Percentiles rank a stretch among this genome's conserved stretches.
Evolutionary conservation across 176 grass and related monocot genomes (phyloP).

Genomic region (Triticum timopheevii): DNA sequence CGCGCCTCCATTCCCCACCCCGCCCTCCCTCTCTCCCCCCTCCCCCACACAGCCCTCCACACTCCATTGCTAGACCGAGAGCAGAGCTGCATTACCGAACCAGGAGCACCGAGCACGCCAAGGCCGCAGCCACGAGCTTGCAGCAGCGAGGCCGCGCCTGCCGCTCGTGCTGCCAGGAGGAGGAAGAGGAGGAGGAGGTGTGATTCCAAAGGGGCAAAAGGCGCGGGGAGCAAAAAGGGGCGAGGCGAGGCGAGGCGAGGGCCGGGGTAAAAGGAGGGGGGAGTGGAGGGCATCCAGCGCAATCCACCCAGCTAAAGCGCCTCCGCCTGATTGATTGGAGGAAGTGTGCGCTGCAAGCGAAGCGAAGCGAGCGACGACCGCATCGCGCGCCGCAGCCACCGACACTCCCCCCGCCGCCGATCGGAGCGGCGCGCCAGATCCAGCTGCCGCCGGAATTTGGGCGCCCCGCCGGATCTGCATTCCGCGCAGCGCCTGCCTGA

Average conservation of each 20-base stretch:
- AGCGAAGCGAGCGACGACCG: neutral
- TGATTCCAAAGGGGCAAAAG: conserved; percentile 39
- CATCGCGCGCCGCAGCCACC: conserved; percentile 26
- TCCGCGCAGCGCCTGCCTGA: neutral
- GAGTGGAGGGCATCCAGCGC: conserved; percentile 4
- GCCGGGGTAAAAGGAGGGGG: neutral
- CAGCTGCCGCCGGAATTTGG: conserved; percentile 25
- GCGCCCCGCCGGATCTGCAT: conserved; percentile 46
- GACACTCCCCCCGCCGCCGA: conserved; percentile 16
- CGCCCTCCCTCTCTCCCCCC: neutral
- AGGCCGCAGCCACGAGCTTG: neutral
- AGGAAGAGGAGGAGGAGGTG: neutral
- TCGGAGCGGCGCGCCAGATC: conserved; percentile 49
- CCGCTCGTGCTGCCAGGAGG: conserved; percentile 11
- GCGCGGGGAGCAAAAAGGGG: conserved; percentile 19
- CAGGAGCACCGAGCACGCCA: neutral
- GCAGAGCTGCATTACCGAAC: conserved; percentile 43
- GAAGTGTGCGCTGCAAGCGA: conserved; percentile 39
- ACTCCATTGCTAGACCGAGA: neutral
- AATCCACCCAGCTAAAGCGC: conserved; percentile 4
- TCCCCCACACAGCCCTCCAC: neutral
- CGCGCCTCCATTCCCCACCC: conserved; percentile 40
- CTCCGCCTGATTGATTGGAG: neutral
- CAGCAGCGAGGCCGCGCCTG: neutral
- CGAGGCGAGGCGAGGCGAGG: neutral